These are phyloP conservation scores for Chaetoscypha palmicola DNA, from an alignment of 2,329 filamentous ascomycete species.

Conservation along the genomic window DNA sequence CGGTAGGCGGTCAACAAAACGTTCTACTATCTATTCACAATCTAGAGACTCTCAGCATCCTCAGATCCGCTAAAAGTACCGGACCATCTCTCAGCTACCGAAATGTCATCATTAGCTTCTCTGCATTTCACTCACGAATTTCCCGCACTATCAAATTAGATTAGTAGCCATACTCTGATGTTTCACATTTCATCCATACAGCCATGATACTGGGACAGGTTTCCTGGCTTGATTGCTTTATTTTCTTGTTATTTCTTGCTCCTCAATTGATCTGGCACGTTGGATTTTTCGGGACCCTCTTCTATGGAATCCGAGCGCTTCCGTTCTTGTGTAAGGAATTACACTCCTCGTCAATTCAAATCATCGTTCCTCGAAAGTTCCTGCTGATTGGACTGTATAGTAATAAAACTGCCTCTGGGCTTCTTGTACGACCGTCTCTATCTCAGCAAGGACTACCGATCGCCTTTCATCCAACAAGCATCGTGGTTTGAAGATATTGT, in stretches of 20 bases:
- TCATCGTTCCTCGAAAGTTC: neutral
- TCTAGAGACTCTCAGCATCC: too few species aligned
- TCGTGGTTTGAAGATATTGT: slow-evolving; percentile 71
- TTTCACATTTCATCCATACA: neutral
- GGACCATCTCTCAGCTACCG: too few species aligned
- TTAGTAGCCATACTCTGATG: too few species aligned
- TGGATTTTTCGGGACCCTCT: slow-evolving; percentile 51
- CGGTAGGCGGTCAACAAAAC: too few species aligned
- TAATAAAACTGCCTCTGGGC: slow-evolving; percentile 49
- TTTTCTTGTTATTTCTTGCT: slow-evolving; percentile 63
- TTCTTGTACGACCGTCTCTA: slow-evolving; percentile 54
- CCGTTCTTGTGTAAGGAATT: slow-evolving; percentile 59
- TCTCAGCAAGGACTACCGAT: slow-evolving; percentile 37
- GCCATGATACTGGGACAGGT: slow-evolving; percentile 64
- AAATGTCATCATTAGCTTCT: too few species aligned
- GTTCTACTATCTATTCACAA: too few species aligned
- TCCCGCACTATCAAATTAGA: too few species aligned
- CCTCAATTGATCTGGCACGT: slow-evolving; percentile 65
- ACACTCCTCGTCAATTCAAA: neutral
- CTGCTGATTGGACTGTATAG: slow-evolving; percentile 33
- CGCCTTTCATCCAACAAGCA: slow-evolving; percentile 62
- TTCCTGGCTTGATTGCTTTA: slow-evolving; percentile 67
- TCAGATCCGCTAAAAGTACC: too few species aligned
- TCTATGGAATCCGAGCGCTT: slow-evolving; percentile 53
- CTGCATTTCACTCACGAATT: neutral